Percentiles rank a stretch among this genome's conserved stretches.
Evolutionary conservation across 495 filamentous ascomycete genomes (phyloP).

Genomic region (Neurospora sp.): DNA sequence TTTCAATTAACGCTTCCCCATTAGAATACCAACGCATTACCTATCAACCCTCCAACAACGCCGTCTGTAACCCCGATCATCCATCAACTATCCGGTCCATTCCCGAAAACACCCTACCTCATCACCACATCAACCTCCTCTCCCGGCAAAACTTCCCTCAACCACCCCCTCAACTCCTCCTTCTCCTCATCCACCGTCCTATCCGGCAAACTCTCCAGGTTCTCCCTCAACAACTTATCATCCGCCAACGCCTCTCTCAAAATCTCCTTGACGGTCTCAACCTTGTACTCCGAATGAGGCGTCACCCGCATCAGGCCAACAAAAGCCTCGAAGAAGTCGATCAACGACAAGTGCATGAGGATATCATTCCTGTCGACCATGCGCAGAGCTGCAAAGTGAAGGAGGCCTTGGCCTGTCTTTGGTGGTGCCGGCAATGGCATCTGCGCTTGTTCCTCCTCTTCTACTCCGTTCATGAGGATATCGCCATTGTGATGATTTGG

Average conservation of each 20-base stretch:
- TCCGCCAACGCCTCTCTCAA: slow-evolving; percentile 26
- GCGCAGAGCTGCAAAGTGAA: slow-evolving; percentile 61
- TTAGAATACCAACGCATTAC: too few species aligned
- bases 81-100: too few species aligned
- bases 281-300: slow-evolving; percentile 27
- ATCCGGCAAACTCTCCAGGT: slow-evolving; percentile 32
- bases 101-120: background rate
- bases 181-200: slow-evolving; percentile 35
- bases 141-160: slow-evolving; percentile 25
- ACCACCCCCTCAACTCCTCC: slow-evolving; percentile 28
- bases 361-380: slow-evolving; percentile 70
- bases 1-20: too few species aligned
- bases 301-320: slow-evolving; percentile 43
- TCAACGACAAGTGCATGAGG: slow-evolving; percentile 68
- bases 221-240: slow-evolving; percentile 31
- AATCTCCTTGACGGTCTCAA: slow-evolving; percentile 29
- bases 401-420: slow-evolving; percentile 37
- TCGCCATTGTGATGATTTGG: background rate
- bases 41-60: too few species aligned
- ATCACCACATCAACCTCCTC: slow-evolving; percentile 11
- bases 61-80: too few species aligned
- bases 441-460: background rate
- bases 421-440: slow-evolving; percentile 19
- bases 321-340: slow-evolving; percentile 66
- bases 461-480: slow-evolving; percentile 18